Evolutionary conservation across 805 yeast genomes (phyloP), one percentile per base, ranked within the genome.

Genomic region (Wickerhamomyces hampshirensis): DNA sequence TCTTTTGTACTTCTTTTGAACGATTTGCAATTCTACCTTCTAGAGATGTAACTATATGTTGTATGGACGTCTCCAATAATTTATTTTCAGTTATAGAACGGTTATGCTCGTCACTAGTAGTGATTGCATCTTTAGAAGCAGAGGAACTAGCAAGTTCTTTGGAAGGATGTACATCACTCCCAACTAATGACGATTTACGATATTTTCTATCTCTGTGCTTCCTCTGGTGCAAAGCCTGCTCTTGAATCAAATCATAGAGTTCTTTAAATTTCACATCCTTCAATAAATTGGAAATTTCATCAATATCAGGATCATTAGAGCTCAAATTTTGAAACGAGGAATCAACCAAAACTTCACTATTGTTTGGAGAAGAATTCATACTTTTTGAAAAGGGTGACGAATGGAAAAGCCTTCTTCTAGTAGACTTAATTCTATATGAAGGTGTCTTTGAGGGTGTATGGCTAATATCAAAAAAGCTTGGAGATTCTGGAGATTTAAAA

Each of bases 191-290:
- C n/a, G n/a, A n/a, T n/a, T n/a, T n/a, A n/a, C n/a, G n/a, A 4
- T n/a, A 23, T 7, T n/a, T 14, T 7, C 23, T 27, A n/a, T 26
- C n/a, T n/a, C 11, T 28, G 29, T 6, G 11, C 5, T 23, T 16
- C 18, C 14, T 18, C 28, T 21, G 24, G 7, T 21, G 23, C 19
- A 24, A 21, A 14, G 32, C n/a, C 38, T 39, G 42, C 7, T 42
- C 37, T 15, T 37, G 24, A 4, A 41, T 37, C 18, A 50, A 13
- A 11, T 28, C 28, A 16, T 39, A 40, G 6, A 49, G 33, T 16
- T 49, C 50, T 23, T 43, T 46, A 33, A 52, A 37, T 18, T 35
- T 40, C 10, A 42, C 18, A 23, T 51, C 54, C 10, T 38, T 26
- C 13, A 52, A 33, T 16, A 52, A 21, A 4, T 39, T 46, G n/a